Evolutionary conservation across 345 rosid species (phyloP).

Genomic region (Rhizophora apiculata): DNA sequence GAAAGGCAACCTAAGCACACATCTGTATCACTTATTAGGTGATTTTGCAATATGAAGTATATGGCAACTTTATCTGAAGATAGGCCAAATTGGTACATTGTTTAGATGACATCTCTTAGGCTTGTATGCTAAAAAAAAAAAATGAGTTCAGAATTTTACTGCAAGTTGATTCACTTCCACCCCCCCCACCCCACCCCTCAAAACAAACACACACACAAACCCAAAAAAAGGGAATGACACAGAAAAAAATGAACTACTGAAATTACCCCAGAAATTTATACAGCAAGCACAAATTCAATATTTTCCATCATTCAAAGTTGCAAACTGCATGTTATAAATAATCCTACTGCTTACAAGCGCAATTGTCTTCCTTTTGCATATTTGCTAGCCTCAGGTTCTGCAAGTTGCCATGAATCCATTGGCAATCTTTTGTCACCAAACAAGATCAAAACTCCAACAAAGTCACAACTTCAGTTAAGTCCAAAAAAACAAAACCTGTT

Average conservation of each 20-base stretch:
- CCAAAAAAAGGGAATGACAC: too few species aligned
- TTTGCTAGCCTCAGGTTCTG: constrained; percentile 80
- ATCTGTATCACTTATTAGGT: not conserved
- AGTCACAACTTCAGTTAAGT: constrained; percentile 6
- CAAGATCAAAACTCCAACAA: constrained; percentile 14
- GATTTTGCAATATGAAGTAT: too few species aligned
- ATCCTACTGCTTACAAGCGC: constrained; percentile 61
- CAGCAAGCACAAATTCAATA: too few species aligned
- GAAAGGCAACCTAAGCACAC: not conserved
- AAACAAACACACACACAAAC: too few species aligned
- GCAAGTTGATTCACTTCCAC: not conserved
- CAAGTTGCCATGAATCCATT: constrained; percentile 19
- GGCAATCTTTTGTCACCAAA: constrained; percentile 5
- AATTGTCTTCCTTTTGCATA: constrained; percentile 76
- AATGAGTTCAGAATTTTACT: not conserved
- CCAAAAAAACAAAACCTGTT: constrained; percentile 55
- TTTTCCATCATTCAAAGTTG: not conserved
- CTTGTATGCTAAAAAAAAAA: not conserved
- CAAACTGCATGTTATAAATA: not conserved
- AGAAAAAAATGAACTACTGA: too few species aligned
- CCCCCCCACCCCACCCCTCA: too few species aligned
- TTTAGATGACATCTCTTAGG: not conserved
- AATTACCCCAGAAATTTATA: too few species aligned
- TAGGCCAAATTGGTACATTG: too few species aligned
- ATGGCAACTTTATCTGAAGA: too few species aligned